Evolutionary conservation across 352 stramenopile species (phyloP), one percentile per base, ranked within the genome.

Genomic region (Phytophthora syringae): DNA sequence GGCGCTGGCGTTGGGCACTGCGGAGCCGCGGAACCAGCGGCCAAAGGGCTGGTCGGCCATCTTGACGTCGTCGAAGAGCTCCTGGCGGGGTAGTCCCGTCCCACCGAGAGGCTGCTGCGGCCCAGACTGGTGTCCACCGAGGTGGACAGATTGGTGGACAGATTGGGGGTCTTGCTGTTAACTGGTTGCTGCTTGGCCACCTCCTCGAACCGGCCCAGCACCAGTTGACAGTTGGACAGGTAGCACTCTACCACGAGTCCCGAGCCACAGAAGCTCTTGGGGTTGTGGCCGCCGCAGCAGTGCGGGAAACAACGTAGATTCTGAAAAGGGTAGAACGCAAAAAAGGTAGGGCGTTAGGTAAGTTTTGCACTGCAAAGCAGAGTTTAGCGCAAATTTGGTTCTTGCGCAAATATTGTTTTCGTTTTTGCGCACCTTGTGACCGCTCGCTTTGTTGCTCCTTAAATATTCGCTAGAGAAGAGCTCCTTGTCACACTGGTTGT

Each of bases 401-500:
- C n/a, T n/a, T n/a, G 11, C 30, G 5, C 28, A 34, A 34, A 34
- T 34, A 11, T 34, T 37, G 5, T 36, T 5, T 37, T 37, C 16
- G 9, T 37, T 9, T 13, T 16, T 3, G 56, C 66, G 24, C 47
- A 86, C 77, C 59, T 94, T 94, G 64, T 93, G 83, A 16, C 86
- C 86, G 40, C 86, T 92, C 2, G 86, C 84, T 70, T 94, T 94
- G 72, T 94, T 94, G 67, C 82, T 93, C 83, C 84, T 72, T 67
- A 90, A 74, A 74, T 92, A 92, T 59, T 92, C 84, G 55, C 67
- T 76, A 24, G 73, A 85, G 54, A 92, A 92, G 57, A 92, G 80
- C 53, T 87, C 80, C 39, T 88, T 84, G 36, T 90, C 80, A 66
- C 84, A 92, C 58, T 92, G 84, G 24, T 76, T 80, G 70, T 92